Evolutionary conservation across 2,329 filamentous ascomycete genomes (phyloP).

Genomic region (Bimuria novae-zelandiae): DNA sequence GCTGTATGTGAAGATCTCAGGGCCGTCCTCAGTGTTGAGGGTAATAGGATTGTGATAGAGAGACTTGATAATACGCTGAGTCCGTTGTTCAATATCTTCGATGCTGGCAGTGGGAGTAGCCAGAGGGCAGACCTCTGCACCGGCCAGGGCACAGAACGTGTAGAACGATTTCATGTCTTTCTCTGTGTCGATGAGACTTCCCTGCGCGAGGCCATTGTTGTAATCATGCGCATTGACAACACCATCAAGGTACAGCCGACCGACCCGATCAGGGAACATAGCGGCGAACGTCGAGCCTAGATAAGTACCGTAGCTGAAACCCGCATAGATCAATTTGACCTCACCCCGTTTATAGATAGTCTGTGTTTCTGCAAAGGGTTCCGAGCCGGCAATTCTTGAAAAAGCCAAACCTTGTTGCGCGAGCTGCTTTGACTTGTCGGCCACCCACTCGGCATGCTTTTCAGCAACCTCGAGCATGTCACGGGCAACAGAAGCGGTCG

Average conservation of each 20-base stretch:
- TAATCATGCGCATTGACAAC: slow-evolving; percentile 48
- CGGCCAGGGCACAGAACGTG: slow-evolving; percentile 50
- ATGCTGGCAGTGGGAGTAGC: slow-evolving; percentile 39
- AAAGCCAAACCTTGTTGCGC: not conserved
- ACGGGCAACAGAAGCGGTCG: slow-evolving; percentile 53
- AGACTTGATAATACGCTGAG: slow-evolving; percentile 39
- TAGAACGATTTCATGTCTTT: slow-evolving; percentile 51
- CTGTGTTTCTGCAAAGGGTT: not conserved
- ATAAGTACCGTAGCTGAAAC: slow-evolving; percentile 56
- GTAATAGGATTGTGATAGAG: slow-evolving; percentile 49
- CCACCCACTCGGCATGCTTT: slow-evolving; percentile 45
- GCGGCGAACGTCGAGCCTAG: slow-evolving; percentile 45
- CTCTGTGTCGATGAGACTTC: slow-evolving; percentile 51
- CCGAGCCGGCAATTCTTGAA: not conserved
- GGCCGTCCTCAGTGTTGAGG: slow-evolving; percentile 31
- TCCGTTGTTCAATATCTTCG: slow-evolving; percentile 42
- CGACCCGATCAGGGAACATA: slow-evolving; percentile 46
- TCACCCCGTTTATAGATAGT: slow-evolving; percentile 16
- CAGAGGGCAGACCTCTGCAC: slow-evolving; percentile 47
- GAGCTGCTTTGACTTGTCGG: slow-evolving; percentile 11
- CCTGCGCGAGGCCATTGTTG: slow-evolving; percentile 43
- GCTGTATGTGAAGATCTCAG: slow-evolving; percentile 47
- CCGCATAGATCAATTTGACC: slow-evolving; percentile 50
- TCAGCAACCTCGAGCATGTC: slow-evolving; percentile 58
- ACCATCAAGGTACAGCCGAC: slow-evolving; percentile 49